Percentiles rank a stretch among this genome's conserved stretches.
Evolutionary conservation across 106 monocot species (phyloP).

Genomic region (Allium sativum): DNA sequence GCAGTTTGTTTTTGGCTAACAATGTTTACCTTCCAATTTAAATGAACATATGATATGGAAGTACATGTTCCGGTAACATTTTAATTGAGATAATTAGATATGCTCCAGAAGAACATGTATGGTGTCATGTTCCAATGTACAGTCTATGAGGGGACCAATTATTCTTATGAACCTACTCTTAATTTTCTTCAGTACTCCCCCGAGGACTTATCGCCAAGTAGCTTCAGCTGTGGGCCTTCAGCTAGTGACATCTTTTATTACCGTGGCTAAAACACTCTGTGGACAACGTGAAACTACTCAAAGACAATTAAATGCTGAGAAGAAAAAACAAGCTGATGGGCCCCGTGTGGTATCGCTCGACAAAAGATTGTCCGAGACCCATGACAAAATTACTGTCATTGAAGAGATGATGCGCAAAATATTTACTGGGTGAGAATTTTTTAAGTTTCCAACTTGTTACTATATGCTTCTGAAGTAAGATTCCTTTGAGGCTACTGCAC

Average conservation of each 20-base stretch:
- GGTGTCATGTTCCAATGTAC: no score
- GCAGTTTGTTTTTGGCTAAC: no score
- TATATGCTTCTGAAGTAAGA: no score
- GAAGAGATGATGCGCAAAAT: constrained; percentile 98
- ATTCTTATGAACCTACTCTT: background rate
- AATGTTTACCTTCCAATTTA: no score
- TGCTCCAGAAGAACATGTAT: no score
- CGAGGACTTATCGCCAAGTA: constrained; percentile 87
- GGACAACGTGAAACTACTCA: constrained; percentile 97
- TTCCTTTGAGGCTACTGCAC: background rate
- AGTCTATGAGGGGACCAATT: no score
- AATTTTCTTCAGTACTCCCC: constrained; percentile 62
- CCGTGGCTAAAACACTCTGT: constrained; percentile 74
- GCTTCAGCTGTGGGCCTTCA: constrained; percentile 88
- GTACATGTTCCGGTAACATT: no score
- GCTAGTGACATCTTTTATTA: constrained; percentile 83
- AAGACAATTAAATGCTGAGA: constrained; percentile 92
- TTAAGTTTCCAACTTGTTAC: no score
- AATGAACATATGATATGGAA: no score
- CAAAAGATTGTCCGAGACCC: constrained; percentile 69
- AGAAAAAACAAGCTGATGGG: constrained; percentile 79
- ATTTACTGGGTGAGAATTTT: constrained; percentile 68
- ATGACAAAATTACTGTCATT: constrained; percentile 63
- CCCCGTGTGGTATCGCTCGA: constrained; percentile 84
- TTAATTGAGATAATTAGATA: no score